These are phyloP conservation scores for Aleurites moluccanus DNA, from an alignment of 441 rosid species.

Conservation along the genomic window DNA sequence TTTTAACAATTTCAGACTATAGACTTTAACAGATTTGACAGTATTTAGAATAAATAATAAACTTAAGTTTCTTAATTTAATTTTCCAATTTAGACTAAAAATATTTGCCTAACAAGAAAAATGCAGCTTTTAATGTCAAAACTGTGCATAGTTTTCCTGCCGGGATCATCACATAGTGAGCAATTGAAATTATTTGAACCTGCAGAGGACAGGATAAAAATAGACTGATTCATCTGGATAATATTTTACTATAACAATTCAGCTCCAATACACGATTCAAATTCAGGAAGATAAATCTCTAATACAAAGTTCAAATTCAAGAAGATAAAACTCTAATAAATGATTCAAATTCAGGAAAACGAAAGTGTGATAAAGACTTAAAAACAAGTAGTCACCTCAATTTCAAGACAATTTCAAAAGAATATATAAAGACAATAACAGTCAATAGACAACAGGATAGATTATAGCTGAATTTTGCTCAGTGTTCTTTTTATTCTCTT, in stretches of 20 bases:
- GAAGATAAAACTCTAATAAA: background rate
- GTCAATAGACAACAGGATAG: background rate
- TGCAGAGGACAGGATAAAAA: background rate
- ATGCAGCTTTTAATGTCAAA: background rate
- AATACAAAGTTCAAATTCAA: background rate
- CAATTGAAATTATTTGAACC: background rate
- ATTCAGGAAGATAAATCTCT: background rate
- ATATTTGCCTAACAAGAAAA: background rate
- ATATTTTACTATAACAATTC: background rate
- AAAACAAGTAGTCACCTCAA: background rate
- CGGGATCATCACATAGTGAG: too few species aligned
- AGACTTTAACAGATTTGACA: too few species aligned
- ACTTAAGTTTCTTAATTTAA: background rate
- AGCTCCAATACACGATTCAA: background rate
- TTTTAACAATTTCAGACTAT: too few species aligned
- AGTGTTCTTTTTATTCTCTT: slow-evolving; percentile 17
- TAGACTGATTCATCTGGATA: background rate
- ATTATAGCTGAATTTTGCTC: slow-evolving; percentile 1
- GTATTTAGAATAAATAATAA: too few species aligned
- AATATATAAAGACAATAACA: background rate
- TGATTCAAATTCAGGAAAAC: background rate
- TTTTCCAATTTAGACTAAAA: background rate
- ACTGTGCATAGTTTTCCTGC: background rate
- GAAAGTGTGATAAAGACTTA: too few species aligned
- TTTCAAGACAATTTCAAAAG: slow-evolving; percentile 6